Evolutionary conservation across 1,284 basidiomycete species (phyloP), one percentile per base, ranked within the genome.

Genomic region (Cystobasidiaceae sp.): DNA sequence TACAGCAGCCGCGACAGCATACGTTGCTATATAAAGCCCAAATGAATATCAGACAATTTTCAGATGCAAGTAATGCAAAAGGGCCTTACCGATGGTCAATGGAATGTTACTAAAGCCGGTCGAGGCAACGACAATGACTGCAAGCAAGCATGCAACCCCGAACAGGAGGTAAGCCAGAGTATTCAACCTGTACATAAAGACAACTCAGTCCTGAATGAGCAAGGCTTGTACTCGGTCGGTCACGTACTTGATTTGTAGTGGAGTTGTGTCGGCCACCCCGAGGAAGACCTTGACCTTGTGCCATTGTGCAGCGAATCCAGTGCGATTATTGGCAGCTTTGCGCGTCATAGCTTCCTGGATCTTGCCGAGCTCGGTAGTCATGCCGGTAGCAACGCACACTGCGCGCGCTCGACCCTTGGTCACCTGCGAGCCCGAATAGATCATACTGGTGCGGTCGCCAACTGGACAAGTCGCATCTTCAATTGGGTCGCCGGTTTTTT

Each of bases 281-380:
- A 81, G 70, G 30, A 71, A 54, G 41, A 77, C 75, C 71, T 78
- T 77, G 70, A 68, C 43, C 57, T 76, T 76, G 71, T 77, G 43
- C 76, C 75, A 77, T 32, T 71, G 72, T 0, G 71, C 72, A 1
- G 67, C 67, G 68, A 76, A 78, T 2, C 78, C 78, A 11, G 67
- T 75, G 34, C 74, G 71, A 5, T 71, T 77, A 21, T 71, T 61
- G 30, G 69, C 73, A n/a, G 75, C 79, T 62, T 79, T 79, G 45
- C 74, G 71, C 32, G 77, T 76, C 67, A 82, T 77, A 0, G 80
- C 80, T 9, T 75, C 69, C 2, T 84, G 84, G 69, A 85, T 85
- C 51, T 80, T 81, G n/a, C 84, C 84, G 49, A 86, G 81, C 77
- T 84, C 83, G 17, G 85, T 86, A 67, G 78, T 77, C 86, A 87